These are phyloP conservation scores for Capronia americana DNA, from an alignment of 2,329 filamentous ascomycete genomes.

Conservation along the genomic window DNA sequence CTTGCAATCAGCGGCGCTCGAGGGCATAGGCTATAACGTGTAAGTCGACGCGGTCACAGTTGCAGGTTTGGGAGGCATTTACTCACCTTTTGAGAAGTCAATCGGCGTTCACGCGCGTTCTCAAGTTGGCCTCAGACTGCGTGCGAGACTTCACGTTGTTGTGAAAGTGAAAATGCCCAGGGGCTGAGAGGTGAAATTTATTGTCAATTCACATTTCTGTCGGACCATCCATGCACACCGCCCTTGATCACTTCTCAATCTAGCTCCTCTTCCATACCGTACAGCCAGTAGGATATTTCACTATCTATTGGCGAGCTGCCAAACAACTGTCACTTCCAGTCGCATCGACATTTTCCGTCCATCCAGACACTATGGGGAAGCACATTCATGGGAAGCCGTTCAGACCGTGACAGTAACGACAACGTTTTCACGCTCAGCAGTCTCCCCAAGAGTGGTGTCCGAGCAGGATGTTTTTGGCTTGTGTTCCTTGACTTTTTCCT, in stretches of 20 bases:
- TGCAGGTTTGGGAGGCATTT: not conserved
- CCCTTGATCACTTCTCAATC: not conserved
- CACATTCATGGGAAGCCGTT: not conserved
- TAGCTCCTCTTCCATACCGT: not conserved
- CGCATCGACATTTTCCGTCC: not conserved
- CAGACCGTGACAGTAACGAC: slow-evolving; percentile 6
- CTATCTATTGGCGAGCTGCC: not conserved
- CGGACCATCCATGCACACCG: not conserved
- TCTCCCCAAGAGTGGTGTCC: not conserved
- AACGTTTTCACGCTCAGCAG: not conserved
- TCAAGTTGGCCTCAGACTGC: not conserved
- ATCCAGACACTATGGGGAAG: not conserved
- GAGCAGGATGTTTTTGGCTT: slow-evolving; percentile 8
- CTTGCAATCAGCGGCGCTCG: not conserved
- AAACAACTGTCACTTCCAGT: not conserved
- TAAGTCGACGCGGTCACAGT: not conserved
- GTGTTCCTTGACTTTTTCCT: not conserved
- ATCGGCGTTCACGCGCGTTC: not conserved
- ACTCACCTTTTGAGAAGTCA: not conserved
- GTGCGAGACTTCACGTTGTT: not conserved
- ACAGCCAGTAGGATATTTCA: slow-evolving; percentile 11
- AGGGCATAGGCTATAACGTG: not conserved
- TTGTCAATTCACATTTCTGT: slow-evolving; percentile 4
- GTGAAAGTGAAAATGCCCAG: slow-evolving; percentile 5
- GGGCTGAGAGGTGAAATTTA: not conserved